These are phyloP conservation scores for Lupinus albus DNA, from an alignment of 306 rosid genomes.

Conservation along the genomic window DNA sequence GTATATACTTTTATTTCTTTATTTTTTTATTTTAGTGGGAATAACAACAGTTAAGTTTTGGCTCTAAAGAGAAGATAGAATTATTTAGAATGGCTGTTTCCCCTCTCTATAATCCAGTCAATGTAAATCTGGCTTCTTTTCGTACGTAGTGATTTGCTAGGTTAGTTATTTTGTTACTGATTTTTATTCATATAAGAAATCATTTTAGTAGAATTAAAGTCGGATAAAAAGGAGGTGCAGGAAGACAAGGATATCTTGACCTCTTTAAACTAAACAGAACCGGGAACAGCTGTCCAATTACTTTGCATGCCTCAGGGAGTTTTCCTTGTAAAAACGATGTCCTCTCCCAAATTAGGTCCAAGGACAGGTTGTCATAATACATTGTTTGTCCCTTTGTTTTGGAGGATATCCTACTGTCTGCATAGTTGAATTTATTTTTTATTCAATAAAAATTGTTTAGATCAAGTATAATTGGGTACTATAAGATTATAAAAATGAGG, in stretches of 20 bases:
- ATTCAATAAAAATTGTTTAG: background rate
- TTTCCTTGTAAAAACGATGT: background rate
- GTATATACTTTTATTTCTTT: conserved; percentile 3
- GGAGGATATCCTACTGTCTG: conserved; percentile 15
- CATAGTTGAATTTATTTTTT: background rate
- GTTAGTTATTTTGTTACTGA: conserved; percentile 6
- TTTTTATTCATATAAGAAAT: conserved; percentile 10
- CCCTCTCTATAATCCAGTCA: conserved; percentile 12
- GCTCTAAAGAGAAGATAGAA: conserved; percentile 29
- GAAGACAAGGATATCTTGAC: conserved; percentile 5
- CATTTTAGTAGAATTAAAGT: background rate
- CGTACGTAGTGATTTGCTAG: conserved; percentile 14
- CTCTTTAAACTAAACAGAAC: background rate
- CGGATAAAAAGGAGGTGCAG: conserved; percentile 8
- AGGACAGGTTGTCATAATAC: background rate
- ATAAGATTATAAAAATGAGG: background rate
- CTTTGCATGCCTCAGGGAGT: conserved; percentile 11
- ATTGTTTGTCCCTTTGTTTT: conserved; percentile 8
- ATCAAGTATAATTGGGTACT: background rate
- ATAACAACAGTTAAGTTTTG: conserved; percentile 13
- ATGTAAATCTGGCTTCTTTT: conserved; percentile 26
- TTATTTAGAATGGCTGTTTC: conserved; percentile 23
- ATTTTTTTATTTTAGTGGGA: conserved; percentile 23
- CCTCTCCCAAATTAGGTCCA: conserved; percentile 15
- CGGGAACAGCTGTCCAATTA: background rate